Percentiles rank a stretch among this genome's conserved stretches.
phyloP scores from a whole-genome alignment of 768 basidiomycete species.

The Leucosporidium yakuticum region DNA sequence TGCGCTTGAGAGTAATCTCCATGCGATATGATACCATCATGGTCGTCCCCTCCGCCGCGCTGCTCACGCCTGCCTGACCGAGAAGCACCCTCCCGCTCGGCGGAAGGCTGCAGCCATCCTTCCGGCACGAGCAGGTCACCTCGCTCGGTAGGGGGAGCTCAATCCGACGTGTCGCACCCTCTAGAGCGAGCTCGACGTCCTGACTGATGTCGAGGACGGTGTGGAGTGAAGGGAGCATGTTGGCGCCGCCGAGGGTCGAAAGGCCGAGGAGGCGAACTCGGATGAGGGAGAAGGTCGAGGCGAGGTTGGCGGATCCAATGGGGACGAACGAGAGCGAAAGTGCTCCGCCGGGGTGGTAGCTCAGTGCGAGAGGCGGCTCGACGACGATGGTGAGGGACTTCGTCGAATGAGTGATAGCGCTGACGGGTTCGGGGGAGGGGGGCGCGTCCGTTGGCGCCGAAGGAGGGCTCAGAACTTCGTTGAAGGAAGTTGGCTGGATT shows the following conservation, averaged over 20 bases:
- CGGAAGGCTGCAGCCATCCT: no score
- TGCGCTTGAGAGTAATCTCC: no score
- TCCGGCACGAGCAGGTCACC: no score
- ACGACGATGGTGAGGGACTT: not conserved
- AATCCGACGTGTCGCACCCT: no score
- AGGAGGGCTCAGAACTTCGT: not conserved
- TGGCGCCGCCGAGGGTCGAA: not conserved
- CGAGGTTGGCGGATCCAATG: not conserved
- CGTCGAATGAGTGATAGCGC: not conserved
- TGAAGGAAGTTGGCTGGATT: no score
- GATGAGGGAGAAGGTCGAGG: not conserved
- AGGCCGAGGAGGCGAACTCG: not conserved
- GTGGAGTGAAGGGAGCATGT: not conserved
- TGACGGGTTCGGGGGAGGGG: not conserved
- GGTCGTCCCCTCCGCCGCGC: no score
- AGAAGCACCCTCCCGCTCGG: no score
- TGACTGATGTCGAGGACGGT: no score
- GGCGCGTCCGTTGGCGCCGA: not conserved
- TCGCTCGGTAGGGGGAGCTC: no score
- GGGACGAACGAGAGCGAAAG: not conserved
- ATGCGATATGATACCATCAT: no score
- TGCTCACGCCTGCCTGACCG: no score
- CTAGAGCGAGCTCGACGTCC: no score
- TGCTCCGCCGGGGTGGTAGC: not conserved
- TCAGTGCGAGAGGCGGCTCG: not conserved